phyloP scores from a whole-genome alignment of 441 rosid species.

The Pelargonium myrrhifolium region DNA sequence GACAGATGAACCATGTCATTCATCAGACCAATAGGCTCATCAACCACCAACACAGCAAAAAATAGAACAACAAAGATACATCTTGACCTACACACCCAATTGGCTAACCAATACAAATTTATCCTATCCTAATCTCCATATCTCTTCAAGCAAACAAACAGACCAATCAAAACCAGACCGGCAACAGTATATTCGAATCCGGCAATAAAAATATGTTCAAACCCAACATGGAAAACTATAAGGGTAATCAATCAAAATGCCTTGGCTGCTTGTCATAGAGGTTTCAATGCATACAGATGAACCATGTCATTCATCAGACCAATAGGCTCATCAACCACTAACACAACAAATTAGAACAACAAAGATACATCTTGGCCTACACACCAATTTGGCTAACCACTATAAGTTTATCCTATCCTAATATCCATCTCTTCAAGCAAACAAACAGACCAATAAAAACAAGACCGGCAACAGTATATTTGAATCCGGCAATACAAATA shows the following conservation, averaged over 20 bases:
- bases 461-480: neutral
- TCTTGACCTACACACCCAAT: neutral
- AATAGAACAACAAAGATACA: neutral
- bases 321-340: neutral
- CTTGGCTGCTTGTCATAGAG: neutral
- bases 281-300: no score
- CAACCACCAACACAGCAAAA: neutral
- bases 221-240: neutral
- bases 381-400: neutral
- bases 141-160: neutral
- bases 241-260: neutral
- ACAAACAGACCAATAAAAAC: neutral
- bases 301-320: neutral
- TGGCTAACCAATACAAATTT: neutral
- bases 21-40: neutral
- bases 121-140: neutral
- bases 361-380: neutral
- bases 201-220: neutral
- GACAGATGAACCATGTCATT: no score
- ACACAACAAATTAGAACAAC: neutral
- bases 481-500: neutral
- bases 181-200: neutral
- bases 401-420: neutral
- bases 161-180: neutral
- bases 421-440: neutral